These are phyloP conservation scores for slime mould (Dictyostelium discoideum) DNA, from an alignment of 78 protist species.

Conservation along the genomic window dicty_2.7 NC_007090.3:4507001-4507500, in stretches of 20 bases:
- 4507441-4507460: neutral
- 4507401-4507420: neutral
- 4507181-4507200: constrained; percentile 76
- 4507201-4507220: constrained; percentile 89
- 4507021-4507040: constrained; percentile 39
- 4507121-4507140: constrained; percentile 87
- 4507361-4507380: neutral
- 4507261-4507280: constrained; percentile 63
- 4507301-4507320: constrained; percentile 50
- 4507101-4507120: constrained; percentile 88
- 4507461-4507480: neutral
- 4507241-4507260: constrained; percentile 88
- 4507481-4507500: neutral
- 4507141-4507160: constrained; percentile 77
- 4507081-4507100: constrained; percentile 88
- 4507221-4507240: constrained; percentile 90
- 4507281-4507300: neutral
- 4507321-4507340: constrained; percentile 76
- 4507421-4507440: neutral
- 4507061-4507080: constrained; percentile 88
- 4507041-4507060: constrained; percentile 28
- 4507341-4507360: constrained; percentile 8
- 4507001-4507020: constrained; percentile 70
- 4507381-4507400: neutral
- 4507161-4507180: constrained; percentile 50